Evolutionary conservation across 495 filamentous ascomycete genomes (phyloP).

Genomic region (Penicillium canariense): DNA sequence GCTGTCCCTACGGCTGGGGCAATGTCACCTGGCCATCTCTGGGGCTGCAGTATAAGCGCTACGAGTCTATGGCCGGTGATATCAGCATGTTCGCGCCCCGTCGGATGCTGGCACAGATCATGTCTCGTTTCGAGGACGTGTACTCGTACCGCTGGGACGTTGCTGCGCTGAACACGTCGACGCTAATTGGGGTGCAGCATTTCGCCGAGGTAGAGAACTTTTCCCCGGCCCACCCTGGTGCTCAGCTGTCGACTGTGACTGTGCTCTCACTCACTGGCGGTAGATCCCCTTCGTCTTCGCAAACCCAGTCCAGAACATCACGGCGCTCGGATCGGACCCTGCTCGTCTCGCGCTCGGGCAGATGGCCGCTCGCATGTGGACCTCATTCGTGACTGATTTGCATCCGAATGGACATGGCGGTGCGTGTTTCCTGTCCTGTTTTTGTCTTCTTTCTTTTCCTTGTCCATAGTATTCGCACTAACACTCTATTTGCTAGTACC

Average conservation of each 20-base stretch:
- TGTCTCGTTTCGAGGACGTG: conserved; percentile 42
- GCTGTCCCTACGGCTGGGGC: conserved; percentile 51
- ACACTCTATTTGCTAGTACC: conserved; percentile 16
- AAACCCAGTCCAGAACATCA: conserved; percentile 43
- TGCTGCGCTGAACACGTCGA: conserved; percentile 28
- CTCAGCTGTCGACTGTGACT: not conserved
- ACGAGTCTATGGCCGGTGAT: conserved; percentile 53
- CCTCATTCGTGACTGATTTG: conserved; percentile 48
- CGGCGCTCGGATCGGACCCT: conserved; percentile 31
- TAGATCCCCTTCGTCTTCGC: conserved; percentile 49
- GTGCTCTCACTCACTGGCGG: not conserved
- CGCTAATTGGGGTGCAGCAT: conserved; percentile 34
- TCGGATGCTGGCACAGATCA: conserved; percentile 49
- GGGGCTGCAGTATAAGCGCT: conserved; percentile 53
- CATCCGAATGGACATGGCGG: conserved; percentile 48
- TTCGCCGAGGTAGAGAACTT: conserved; percentile 33
- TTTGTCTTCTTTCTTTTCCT: not conserved
- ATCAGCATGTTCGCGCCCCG: conserved; percentile 53
- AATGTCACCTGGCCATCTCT: conserved; percentile 39
- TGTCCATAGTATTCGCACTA: not conserved
- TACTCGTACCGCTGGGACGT: conserved; percentile 59
- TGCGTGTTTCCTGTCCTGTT: conserved; percentile 3
- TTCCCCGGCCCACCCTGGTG: not conserved
- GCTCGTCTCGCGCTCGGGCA: conserved; percentile 31
- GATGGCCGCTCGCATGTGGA: conserved; percentile 53